Conservation (phyloP, 139 green algal genomes). For the Closterium sp. region DNA sequence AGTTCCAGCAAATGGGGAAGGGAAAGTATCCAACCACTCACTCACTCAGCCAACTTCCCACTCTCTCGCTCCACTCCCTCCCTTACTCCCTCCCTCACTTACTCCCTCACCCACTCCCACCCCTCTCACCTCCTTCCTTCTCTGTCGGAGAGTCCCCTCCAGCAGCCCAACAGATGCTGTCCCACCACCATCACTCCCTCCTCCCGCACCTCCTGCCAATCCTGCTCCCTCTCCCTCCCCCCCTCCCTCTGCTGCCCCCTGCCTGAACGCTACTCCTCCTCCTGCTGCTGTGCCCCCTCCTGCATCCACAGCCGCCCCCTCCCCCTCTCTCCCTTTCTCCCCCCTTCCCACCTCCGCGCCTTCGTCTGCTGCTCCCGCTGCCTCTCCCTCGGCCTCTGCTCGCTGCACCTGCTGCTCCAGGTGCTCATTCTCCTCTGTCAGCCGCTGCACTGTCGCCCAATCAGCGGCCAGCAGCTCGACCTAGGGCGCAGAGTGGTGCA, state of each 20-base stretch:
- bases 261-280: not conserved
- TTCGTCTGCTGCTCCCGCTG: too few species aligned
- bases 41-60: too few species aligned
- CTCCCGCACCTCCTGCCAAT: not conserved
- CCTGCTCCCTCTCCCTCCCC: not conserved
- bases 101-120: not conserved
- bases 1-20: too few species aligned
- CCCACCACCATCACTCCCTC: not conserved
- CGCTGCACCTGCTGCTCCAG: not conserved
- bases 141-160: not conserved
- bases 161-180: not conserved
- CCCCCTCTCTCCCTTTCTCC: not conserved
- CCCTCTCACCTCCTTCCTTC: not conserved
- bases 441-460: not conserved
- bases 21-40: too few species aligned
- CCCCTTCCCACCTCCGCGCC: not conserved
- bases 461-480: not conserved
- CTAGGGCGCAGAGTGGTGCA: not conserved
- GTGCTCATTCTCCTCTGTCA: not conserved
- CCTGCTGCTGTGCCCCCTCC: not conserved
- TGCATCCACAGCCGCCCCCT: not conserved
- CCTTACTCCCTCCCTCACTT: too few species aligned
- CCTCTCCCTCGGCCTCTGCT: not conserved
- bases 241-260: not conserved
- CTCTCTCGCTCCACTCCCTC: not conserved